phyloP scores from a whole-genome alignment of 495 filamentous ascomycete species.

The Podospora bellae-mahoneyi region DNA sequence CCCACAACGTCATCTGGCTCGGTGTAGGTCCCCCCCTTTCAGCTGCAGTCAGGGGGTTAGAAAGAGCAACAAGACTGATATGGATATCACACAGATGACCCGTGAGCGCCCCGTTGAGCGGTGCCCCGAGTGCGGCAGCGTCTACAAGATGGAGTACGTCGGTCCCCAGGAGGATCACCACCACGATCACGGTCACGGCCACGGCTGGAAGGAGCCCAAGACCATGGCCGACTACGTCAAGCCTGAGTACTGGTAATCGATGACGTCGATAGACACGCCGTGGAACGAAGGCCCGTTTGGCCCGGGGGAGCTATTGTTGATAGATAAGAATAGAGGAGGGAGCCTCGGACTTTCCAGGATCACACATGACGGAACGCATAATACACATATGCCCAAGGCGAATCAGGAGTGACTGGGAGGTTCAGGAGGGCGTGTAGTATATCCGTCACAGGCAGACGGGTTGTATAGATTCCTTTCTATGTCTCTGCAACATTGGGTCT shows the following conservation, averaged over 20 bases:
- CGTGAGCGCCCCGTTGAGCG: constrained; percentile 88
- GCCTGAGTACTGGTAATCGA: constrained; percentile 77
- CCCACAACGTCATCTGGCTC: constrained; percentile 85
- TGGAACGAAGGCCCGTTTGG: constrained; percentile 10
- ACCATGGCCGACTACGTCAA: constrained; percentile 90
- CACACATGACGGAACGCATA: constrained; percentile 1
- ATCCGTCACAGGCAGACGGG: constrained; percentile 16
- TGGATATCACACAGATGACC: constrained; percentile 58
- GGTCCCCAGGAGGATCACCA: constrained; percentile 70
- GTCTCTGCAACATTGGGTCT: constrained; percentile 7
- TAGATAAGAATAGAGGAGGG: neutral
- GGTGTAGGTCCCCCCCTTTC: constrained; percentile 54
- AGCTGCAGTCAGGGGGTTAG: neutral
- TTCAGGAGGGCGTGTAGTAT: constrained; percentile 18
- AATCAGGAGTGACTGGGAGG: neutral
- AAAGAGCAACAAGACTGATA: neutral
- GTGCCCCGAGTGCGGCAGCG: constrained; percentile 92
- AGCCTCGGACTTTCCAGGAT: neutral
- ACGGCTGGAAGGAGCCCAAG: constrained; percentile 74
- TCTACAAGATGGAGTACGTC: constrained; percentile 95
- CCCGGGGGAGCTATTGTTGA: constrained; percentile 19
- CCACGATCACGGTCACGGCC: constrained; percentile 53
- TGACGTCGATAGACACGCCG: neutral
- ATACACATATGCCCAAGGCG: neutral
- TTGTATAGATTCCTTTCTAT: constrained; percentile 26